Percentiles rank a stretch among this genome's conserved stretches.
These are phyloP conservation scores for Pleurozium schreberi DNA, from an alignment of 225 moss, liverwort and hornwort genomes.

Conservation along the genomic window DNA sequence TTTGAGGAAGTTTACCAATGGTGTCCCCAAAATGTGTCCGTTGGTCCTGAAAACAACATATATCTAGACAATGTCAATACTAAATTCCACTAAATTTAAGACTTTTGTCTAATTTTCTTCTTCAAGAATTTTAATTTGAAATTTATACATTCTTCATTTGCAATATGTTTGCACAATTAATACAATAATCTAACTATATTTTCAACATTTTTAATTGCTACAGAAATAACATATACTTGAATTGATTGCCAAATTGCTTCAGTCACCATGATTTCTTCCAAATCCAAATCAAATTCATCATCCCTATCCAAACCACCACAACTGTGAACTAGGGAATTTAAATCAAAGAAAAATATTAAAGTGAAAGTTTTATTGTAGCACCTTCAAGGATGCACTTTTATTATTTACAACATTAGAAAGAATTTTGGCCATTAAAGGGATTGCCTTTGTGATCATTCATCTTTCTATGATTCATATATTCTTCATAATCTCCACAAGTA, in stretches of 20 bases:
- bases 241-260: not conserved
- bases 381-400: not conserved
- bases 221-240: not conserved
- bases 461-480: not conserved
- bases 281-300: not conserved
- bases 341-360: not conserved
- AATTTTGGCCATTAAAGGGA: not conserved
- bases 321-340: not conserved
- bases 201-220: no score
- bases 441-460: not conserved
- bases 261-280: not conserved
- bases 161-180: no score
- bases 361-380: not conserved
- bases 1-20: not conserved
- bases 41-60: not conserved
- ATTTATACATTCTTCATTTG: no score
- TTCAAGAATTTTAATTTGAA: not conserved
- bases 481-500: fast-evolving
- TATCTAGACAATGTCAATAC: not conserved
- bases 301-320: not conserved
- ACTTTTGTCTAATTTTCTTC: not conserved
- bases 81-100: not conserved
- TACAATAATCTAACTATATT: not conserved
- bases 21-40: not conserved
- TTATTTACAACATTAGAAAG: not conserved